phyloP scores from a whole-genome alignment of 1,284 basidiomycete genomes.

The Rhodotorula sp. region DNA sequence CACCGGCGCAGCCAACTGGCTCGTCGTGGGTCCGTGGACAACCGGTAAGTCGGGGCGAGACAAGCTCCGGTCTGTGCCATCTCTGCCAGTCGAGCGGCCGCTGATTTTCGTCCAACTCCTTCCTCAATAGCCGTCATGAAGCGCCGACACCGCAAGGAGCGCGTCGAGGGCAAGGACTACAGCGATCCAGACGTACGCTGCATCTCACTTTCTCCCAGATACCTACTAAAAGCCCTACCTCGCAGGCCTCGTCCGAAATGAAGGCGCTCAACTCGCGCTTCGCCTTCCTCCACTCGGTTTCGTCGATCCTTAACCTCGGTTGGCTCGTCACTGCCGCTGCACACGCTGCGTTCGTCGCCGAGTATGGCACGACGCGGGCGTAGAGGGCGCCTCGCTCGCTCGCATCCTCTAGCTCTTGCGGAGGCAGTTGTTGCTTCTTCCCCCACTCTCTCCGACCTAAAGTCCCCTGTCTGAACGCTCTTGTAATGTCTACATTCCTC shows the following conservation, averaged over 20 bases:
- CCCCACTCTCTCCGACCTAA: too few species aligned
- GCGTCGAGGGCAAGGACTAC: constrained; percentile 40
- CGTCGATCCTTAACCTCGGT: constrained; percentile 38
- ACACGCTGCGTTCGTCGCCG: constrained; percentile 14
- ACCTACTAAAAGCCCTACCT: background rate
- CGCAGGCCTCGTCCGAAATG: constrained; percentile 36
- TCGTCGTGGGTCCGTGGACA: constrained; percentile 39
- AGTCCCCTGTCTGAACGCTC: too few species aligned
- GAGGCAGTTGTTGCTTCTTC: too few species aligned
- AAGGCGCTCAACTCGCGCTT: constrained; percentile 37
- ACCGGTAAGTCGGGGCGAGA: constrained; percentile 21
- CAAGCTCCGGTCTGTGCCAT: background rate
- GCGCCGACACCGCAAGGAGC: constrained; percentile 39
- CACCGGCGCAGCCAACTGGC: constrained; percentile 33
- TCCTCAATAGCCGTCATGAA: constrained; percentile 34
- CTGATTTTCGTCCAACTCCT: too few species aligned
- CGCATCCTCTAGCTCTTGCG: background rate
- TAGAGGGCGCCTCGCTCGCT: background rate
- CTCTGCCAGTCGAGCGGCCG: too few species aligned
- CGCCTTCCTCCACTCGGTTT: constrained; percentile 37
- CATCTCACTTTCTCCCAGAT: background rate
- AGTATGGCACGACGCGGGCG: background rate
- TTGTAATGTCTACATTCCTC: too few species aligned
- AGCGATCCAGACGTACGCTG: constrained; percentile 25
- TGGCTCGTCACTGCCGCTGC: constrained; percentile 24